Base-by-base conservation (phyloP, 208 protist genomes). In the Leishmania gerbilli region DNA sequence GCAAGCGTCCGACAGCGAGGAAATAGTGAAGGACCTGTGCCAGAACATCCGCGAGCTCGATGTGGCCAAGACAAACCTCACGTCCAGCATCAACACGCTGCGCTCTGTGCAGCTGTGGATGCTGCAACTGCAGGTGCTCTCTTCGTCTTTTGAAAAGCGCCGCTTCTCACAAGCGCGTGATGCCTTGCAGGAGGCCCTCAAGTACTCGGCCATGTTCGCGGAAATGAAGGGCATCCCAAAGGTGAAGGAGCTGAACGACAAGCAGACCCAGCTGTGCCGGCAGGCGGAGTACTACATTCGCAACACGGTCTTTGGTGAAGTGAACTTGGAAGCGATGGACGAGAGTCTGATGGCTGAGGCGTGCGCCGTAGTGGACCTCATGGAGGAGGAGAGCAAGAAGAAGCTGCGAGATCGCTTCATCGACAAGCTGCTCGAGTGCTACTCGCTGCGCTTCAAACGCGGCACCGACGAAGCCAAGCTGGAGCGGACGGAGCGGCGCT, bases 1-100 rank as follows among this genome's bases (percentile, higher is more conserved):
- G 0, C 98, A 98, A 81, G 97, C 97, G 8, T 93, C 92, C 27
- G 89, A 99, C 79, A 98, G 92, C 76, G 98, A 99, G 86, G 90
- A 96, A 67, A 98, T 98, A 37, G 95, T 99, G 67, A 93, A 95
- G 62, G 95, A 98, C 67, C 89, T 99, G 60, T 99, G 97, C 72
- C 94, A 95, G 49, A 93, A 99, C 84, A 99, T 99, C 77, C 91
- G 95, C 75, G 88, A 94, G 71, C 91, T 99, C 27, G 98, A 99
- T 84, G 97, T 93, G 72, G 98, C 96, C 49, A 99, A 99, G 82
- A 97, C 88, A 17, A 98, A 99, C 79, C 89, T 99, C 11, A 98
- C 95, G 2, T 51, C 88, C 15, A 96, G 93, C 71, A 99, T 99
- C 78, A 98, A 92, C 80, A 98, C 96, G 24, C 88, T 99, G 56